Base-by-base conservation (phyloP, 208 protist genomes). In the Trypanosoma scelopori region DNA sequence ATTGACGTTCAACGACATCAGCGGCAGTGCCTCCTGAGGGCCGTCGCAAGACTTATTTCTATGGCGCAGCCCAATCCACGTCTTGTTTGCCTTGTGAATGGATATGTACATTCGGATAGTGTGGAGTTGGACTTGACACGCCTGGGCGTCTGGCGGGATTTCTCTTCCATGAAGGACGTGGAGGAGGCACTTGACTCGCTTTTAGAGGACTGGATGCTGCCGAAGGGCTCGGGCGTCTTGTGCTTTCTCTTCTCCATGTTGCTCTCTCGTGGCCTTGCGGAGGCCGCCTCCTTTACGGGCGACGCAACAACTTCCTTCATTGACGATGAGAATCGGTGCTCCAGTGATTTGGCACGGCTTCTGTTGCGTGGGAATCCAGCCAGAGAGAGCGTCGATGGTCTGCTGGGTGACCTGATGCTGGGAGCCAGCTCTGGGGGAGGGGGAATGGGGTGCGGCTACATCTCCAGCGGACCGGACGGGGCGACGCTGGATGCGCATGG, bases 211-310 rank as follows among this genome's bases (percentile, higher is more conserved):
- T 94, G 85, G 85, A 76, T 72, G 49, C 65, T 76, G 46, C 76
- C 82, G 23, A 81, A 72, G 15, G 86, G 85, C 18, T 62, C 65
- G 39, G 89, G 89, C 45, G 37, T 95, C 32, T 75, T 79, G 42
- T 91, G 78, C 65, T 93, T 93, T 50, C 48, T 93, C 16, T 43
- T 92, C 13, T 92, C 85, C 15, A 51, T 87, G n/a, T 42, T 92
- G 12, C 68, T 93, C n/a, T 89, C 84, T 16, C 76, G 78, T 55
- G 86, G 79, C 2, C 56, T 76, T 16, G 74, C 78, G n/a, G 58
- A 48, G 50, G 71, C 85, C 46, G 52, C 65, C 41, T 55, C 72
- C 55, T 66, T 78, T 51, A 69, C 82, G 55, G 49, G 43, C 20
- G 6, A 11, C 16, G 55, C 22, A 18, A 16, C 35, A 60, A 13